Base-by-base conservation (phyloP, 805 yeast genomes). In the Starmerella scarabaei region DNA sequence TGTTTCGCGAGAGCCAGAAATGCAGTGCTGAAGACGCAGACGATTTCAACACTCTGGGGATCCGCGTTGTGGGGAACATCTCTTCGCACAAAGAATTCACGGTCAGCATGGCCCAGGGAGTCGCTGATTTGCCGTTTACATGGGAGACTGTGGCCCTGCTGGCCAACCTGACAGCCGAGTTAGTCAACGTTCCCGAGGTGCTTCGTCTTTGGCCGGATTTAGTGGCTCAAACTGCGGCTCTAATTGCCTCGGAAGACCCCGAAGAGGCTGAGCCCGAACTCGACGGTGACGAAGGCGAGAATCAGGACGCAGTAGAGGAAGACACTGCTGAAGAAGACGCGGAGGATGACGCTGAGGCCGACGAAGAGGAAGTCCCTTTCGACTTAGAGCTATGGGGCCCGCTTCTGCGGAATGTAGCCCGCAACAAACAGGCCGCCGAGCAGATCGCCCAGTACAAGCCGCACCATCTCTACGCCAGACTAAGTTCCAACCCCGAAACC, bases 81-180 rank as follows among this genome's bases (percentile, higher is more conserved):
- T 18, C 36, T 18, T 41, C 45, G 24, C 41, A 44, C 27, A 29
- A 18, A 6, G 17, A 24, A 2, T 39, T 47, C 20, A 30, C 31
- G 4, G 19, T 40, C 14, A 37, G 27, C 15, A 17, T 33, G 6
- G 41, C 37, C n/a, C 12, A n/a, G n/a, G 29, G 19, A 3, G 19
- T 42, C 17, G 29, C 29, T 11, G 34, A 27, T 9, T 24, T 21
- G 14, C 47, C 45, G 17, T 45, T 29, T 24, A 45, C 42, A 2
- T 45, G 49, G 49, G 49, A 45, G 26, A 41, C 44, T 1, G 44
- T 45, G 11, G 37, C 41, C 7, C 15, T 48, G 21, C 38, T 45
- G 9, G 41, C 35, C 11, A 48, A 48, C 26, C 36, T 48, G 6
- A 45, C 48, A 7, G 45, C 43, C 7, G 36, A 29, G 14, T 7